These are phyloP conservation scores for Patellaria atrata DNA, from an alignment of 495 filamentous ascomycete genomes.

Conservation along the genomic window DNA sequence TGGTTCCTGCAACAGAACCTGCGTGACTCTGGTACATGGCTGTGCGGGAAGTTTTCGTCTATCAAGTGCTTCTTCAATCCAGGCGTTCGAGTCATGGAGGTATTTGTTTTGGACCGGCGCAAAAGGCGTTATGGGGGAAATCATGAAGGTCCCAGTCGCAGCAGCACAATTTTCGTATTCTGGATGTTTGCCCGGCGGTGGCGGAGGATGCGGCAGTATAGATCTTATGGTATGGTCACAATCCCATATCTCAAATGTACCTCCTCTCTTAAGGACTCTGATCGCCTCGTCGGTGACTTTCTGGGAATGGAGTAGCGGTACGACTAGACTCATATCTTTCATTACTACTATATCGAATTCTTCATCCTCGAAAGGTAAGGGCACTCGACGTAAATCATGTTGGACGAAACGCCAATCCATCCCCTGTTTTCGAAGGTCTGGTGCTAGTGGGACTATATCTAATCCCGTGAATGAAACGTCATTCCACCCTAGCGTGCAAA, in stretches of 20 bases:
- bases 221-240: constrained; percentile 65
- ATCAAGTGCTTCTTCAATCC: constrained; percentile 66
- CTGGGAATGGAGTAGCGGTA: constrained; percentile 42
- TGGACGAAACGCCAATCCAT: constrained; percentile 82
- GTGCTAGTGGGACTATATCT: constrained; percentile 65
- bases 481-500: constrained; percentile 39
- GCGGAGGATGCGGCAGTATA: constrained; percentile 58
- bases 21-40: constrained; percentile 65
- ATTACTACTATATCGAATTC: constrained; percentile 86
- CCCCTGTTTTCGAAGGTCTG: constrained; percentile 55
- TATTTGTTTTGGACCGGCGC: constrained; percentile 62
- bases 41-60: constrained; percentile 51
- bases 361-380: constrained; percentile 65
- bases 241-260: constrained; percentile 77
- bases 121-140: constrained; percentile 73
- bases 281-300: constrained; percentile 62
- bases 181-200: constrained; percentile 35
- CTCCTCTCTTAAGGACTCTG: constrained; percentile 63
- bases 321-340: constrained; percentile 67
- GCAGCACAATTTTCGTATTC: constrained; percentile 49
- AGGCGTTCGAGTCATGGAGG: constrained; percentile 70
- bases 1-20: constrained; percentile 67
- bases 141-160: constrained; percentile 61
- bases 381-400: constrained; percentile 62
- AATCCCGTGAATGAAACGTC: constrained; percentile 59